Base-by-base conservation (phyloP, 2,329 filamentous ascomycete genomes). In the Stemphylium lycopersici region DNA sequence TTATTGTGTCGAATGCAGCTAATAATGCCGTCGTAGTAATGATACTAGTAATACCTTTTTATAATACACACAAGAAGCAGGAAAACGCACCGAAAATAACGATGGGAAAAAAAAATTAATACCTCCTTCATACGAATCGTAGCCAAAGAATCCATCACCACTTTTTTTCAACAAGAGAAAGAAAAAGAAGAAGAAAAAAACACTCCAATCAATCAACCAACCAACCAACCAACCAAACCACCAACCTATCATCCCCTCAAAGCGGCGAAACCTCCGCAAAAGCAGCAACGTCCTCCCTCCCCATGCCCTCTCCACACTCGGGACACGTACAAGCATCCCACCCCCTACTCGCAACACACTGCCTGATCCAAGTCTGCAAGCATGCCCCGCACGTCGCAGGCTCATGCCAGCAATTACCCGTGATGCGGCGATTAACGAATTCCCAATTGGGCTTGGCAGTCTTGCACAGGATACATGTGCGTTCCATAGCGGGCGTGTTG, bases 401-500 rank as follows among this genome's bases (percentile, higher is more conserved):
- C n/a, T 67, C 59, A 41, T 74, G 71, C 60, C 59, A 58, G 38
- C 71, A 74, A 15, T 61, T 63, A 1, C 42, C 48, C 8, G 67
- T 68, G 1, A 68, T 66, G 3, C 60, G 56, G 24, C 65, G 61
- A 12, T 45, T 53, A 3, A 62, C 62, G 29, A 71, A 73, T 5
- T 65, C 57, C 1, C 55, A 53, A 1, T 59, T 51, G 4, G 61
- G 59, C 37, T 63, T 65, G 0, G 55, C 48, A 6, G 62, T 62
- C 37, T 68, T 68, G 56, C 71, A 73, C 2, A 72, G 53, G 22
- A 63, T 60, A 48, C 71, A 73, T 1, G 65, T 67, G 18, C 58
- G 62, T 26, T 64, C 58, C 2, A 61, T 43, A 11, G 55, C 55
- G 6, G 61, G 60, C 20, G 65, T 68, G 18, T 59, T 60, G 20